Evolutionary conservation across 139 green algal genomes (phyloP).

Genomic region (Eudorina sp.): DNA sequence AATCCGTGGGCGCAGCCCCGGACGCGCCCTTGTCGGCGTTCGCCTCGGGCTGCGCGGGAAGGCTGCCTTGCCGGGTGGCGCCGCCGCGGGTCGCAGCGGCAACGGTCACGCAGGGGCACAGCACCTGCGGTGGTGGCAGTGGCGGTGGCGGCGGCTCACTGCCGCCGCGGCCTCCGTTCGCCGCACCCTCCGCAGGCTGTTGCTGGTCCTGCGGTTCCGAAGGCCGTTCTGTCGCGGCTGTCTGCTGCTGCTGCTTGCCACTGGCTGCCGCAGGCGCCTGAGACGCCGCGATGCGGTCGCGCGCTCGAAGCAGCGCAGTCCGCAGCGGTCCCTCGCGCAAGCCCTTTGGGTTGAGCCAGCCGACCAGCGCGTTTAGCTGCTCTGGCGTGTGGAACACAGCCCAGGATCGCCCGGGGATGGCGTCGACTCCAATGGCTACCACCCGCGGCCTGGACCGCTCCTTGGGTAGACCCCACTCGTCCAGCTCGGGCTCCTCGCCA

Average conservation of each 20-base stretch:
- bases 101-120: background rate
- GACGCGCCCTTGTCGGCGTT: background rate
- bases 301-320: constrained; percentile 40
- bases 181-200: background rate
- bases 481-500: background rate
- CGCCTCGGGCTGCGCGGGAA: background rate
- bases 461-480: constrained; percentile 23
- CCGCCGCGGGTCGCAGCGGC: background rate
- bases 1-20: constrained; percentile 22
- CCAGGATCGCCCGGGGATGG: background rate
- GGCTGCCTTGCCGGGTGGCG: background rate
- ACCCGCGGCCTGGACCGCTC: constrained; percentile 8
- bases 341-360: constrained; percentile 54
- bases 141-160: background rate
- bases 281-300: constrained; percentile 46
- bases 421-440: background rate
- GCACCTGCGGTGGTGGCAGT: constrained; percentile 22
- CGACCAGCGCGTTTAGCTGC: background rate
- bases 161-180: background rate
- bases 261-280: background rate
- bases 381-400: constrained; percentile 15
- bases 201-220: background rate
- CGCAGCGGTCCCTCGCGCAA: constrained; percentile 52
- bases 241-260: constrained; percentile 4
- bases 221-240: too few species aligned